Base-by-base conservation (phyloP, 2,329 filamentous ascomycete species). In the Sporothrix phasma region DNA sequence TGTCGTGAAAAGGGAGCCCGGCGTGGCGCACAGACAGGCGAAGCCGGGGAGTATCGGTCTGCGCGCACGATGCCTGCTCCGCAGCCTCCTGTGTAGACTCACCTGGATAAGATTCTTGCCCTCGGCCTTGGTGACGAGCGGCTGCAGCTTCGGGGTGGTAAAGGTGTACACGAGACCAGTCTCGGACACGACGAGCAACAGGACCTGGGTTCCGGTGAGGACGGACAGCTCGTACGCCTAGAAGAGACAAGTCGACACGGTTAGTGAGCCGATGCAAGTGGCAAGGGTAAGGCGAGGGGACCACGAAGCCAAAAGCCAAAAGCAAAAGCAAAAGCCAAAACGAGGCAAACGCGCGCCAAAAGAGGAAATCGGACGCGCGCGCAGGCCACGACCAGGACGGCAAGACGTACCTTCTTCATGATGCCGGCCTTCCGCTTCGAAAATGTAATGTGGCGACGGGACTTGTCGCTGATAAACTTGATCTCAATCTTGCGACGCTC, bases 401-500 rank as follows among this genome's bases (percentile, higher is more conserved):
- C 15, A 43, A 34, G 39, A 24, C 87, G 71, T 76, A 97, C 94
- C 92, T 97, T 97, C 84, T 99, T 97, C 94, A 99, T 97, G 78
- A 99, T 97, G 72, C 94, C 94, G 64, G 94, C 94, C 83, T 99
- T 99, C 77, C 94, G 91, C 87, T 99, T 99, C 71, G 93, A 97
- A 78, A 99, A 97, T 73, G 94, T 97, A 76, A 97, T 99, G 81
- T 99, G 94, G 68, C 94, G 89, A 80, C 94, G 92, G 80, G 93
- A 97, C 83, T 99, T 99, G 80, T 99, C 94, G 78, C 92, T 93
- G 78, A 99, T 99, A 81, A 99, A 99, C 84, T 99, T 99, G 81
- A 99, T 99, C 79, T 99, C 94, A 73, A 99, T 99, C 88, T 99
- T 99, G 80, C 94, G 88, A 75, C 94, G 88, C 84, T 97, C 94